Evolutionary conservation across 2,329 filamentous ascomycete genomes (phyloP).

Genomic region (Epichloe amarillans): DNA sequence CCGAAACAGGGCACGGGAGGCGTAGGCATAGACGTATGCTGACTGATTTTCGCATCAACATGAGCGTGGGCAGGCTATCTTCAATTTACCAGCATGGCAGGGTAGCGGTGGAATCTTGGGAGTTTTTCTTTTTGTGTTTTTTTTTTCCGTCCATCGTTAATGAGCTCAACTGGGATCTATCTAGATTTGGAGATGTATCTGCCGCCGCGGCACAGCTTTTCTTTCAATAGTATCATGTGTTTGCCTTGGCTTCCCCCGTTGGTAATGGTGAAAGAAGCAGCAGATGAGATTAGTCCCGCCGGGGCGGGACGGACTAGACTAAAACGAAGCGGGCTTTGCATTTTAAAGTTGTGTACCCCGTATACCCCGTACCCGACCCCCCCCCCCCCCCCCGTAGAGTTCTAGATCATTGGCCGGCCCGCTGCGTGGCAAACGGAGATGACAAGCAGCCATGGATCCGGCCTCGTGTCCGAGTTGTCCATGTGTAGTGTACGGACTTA

Average conservation of each 20-base stretch:
- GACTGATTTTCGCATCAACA: background rate
- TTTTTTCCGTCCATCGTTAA: background rate
- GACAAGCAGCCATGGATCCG: background rate
- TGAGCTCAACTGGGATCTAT: background rate
- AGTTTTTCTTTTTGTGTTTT: background rate
- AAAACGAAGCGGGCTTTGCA: background rate
- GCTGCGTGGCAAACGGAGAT: background rate
- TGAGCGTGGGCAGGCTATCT: conserved; percentile 1
- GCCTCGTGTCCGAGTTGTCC: no score
- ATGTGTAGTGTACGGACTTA: no score
- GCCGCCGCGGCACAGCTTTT: background rate
- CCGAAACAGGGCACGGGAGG: background rate
- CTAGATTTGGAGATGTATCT: background rate
- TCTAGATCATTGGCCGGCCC: background rate
- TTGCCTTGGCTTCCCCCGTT: background rate
- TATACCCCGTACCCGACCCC: no score
- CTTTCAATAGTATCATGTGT: background rate
- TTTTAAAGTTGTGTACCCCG: background rate
- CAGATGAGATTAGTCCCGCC: background rate
- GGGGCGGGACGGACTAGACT: background rate
- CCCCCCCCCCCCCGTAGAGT: no score
- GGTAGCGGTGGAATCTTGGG: background rate
- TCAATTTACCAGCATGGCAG: background rate
- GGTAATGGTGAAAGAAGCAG: background rate
- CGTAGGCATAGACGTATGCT: background rate